Percentiles rank a stretch among this genome's conserved stretches.
phyloP scores from a whole-genome alignment of 331 rosid genomes.

The Pyrus hybrid region DNA sequence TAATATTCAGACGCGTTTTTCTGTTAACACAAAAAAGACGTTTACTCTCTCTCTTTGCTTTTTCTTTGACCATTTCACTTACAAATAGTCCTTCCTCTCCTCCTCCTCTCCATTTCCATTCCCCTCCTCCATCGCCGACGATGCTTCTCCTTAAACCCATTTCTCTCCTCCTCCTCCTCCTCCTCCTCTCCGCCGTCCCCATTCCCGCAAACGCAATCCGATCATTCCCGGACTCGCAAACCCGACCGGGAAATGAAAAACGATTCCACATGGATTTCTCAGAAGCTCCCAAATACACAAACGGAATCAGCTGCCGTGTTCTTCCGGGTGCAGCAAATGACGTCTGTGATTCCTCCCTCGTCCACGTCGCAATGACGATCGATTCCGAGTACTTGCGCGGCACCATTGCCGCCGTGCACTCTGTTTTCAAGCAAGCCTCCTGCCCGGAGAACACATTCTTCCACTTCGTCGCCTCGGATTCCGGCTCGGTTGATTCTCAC shows the following conservation, averaged over 20 bases:
- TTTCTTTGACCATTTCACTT: constrained; percentile 9
- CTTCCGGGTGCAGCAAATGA: not conserved
- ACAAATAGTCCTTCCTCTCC: not conserved
- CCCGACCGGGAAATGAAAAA: not conserved
- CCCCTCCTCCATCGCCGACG: not conserved
- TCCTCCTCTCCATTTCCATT: not conserved
- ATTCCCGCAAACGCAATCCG: constrained; percentile 30
- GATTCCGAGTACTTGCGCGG: constrained; percentile 66
- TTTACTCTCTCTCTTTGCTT: not conserved
- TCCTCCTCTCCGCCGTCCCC: not conserved
- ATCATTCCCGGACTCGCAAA: constrained; percentile 22
- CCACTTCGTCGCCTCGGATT: constrained; percentile 71
- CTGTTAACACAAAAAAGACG: not conserved
- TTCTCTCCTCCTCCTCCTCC: constrained; percentile 1
- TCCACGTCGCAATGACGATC: constrained; percentile 69
- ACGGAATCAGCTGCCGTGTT: constrained; percentile 36
- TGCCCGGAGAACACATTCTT: constrained; percentile 71
- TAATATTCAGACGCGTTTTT: constrained; percentile 32
- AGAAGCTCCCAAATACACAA: constrained; percentile 64
- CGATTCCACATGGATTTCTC: constrained; percentile 14
- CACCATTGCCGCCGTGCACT: constrained; percentile 62
- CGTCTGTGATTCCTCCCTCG: constrained; percentile 41
- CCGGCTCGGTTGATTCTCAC: constrained; percentile 19
- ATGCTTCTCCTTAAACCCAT: constrained; percentile 23
- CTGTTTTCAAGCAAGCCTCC: constrained; percentile 58